Evolutionary conservation across 768 basidiomycete species (phyloP), one percentile per base, ranked within the genome.

Genomic region (Termitomyces bulborhizus): DNA sequence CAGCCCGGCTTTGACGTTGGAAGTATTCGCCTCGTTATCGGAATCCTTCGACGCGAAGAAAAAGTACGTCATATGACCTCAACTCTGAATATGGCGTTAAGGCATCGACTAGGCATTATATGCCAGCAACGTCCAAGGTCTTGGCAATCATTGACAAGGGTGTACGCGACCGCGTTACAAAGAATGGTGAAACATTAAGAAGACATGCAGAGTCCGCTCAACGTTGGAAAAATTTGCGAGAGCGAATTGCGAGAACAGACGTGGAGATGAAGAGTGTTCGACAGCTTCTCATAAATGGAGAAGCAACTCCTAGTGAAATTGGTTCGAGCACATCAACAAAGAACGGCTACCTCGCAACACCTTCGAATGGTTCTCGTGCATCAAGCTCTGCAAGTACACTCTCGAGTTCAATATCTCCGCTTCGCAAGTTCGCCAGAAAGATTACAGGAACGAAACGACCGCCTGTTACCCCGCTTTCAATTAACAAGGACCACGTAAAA

Each of bases 71-170:
- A 41, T 34, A 27, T 5, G 21, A 24, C 3, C 24, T 31, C 1
- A 32, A 37, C 4, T 36, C 29, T 42, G 7, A 15, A 24, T 4
- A 39, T 32, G 32, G 24, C 8, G 36, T 45, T 55, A 43, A 60
- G 21, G 31, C 16, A 36, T 50, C 47, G 50, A 34, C 45, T 63
- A 95, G 93, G 66, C 93, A 97, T 68, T 98, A 98, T 67, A 85
- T 93, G 73, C 97, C 96, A 1, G 93, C 93, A 37, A 90, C 90
- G 3, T 88, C 85, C 6, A 94, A 96, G 66, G 94, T 96, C 46
- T 78, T 98, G 26, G 84, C 88, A 26, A 94, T 97, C 62, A 88
- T 98, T 63, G 93, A 93, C 68, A 97, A 93, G 69, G 94, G 94
- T 26, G 89, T 98, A 29, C 83, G 84, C 54, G 94, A 97, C 60